Percentiles rank a stretch among this genome's conserved stretches.
Conservation (phyloP, 176 grass and related monocot genomes). For the Ensete glaucum region DNA sequence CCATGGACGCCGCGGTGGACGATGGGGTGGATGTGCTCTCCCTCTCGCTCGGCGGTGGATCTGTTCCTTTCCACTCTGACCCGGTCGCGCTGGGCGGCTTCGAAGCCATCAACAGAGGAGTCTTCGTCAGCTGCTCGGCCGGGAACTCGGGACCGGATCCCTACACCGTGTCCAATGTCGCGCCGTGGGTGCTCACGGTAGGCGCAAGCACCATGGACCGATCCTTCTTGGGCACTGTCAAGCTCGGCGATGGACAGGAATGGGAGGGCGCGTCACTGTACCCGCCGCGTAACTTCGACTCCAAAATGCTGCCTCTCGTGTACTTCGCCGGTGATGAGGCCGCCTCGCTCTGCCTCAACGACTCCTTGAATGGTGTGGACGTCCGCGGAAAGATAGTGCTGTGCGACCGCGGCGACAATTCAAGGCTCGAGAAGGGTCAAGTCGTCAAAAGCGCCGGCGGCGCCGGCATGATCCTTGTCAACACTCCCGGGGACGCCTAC, state of each 20-base stretch:
- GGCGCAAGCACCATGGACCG: conserved; percentile 55
- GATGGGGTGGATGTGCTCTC: conserved; percentile 73
- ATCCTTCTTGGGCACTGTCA: conserved; percentile 42
- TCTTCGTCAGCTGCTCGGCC: conserved; percentile 15
- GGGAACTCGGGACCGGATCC: conserved; percentile 47
- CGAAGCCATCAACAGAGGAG: conserved; percentile 44
- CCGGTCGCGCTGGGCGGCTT: conserved; percentile 40
- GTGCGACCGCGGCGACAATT: conserved; percentile 28
- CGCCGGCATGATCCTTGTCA: conserved; percentile 37
- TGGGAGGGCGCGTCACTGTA: conserved; percentile 40
- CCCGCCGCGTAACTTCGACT: conserved; percentile 29
- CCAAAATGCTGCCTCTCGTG: conserved; percentile 22
- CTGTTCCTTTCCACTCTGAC: conserved; percentile 37
- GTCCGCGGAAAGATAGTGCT: conserved; percentile 58
- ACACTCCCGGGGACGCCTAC: conserved; percentile 17
- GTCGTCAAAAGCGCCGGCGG: conserved; percentile 25
- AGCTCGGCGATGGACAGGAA: conserved; percentile 29
- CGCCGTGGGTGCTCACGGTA: conserved; percentile 73
- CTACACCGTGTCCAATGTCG: conserved; percentile 36
- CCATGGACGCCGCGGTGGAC: conserved; percentile 60
- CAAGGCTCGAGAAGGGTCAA: conserved; percentile 30
- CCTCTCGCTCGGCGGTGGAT: conserved; percentile 37
- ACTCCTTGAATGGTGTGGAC: conserved; percentile 16
- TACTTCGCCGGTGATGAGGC: conserved; percentile 22
- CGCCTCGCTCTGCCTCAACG: not conserved